These are phyloP conservation scores for Rosellinia necatrix DNA, from an alignment of 2,329 filamentous ascomycete genomes.

Conservation along the genomic window DNA sequence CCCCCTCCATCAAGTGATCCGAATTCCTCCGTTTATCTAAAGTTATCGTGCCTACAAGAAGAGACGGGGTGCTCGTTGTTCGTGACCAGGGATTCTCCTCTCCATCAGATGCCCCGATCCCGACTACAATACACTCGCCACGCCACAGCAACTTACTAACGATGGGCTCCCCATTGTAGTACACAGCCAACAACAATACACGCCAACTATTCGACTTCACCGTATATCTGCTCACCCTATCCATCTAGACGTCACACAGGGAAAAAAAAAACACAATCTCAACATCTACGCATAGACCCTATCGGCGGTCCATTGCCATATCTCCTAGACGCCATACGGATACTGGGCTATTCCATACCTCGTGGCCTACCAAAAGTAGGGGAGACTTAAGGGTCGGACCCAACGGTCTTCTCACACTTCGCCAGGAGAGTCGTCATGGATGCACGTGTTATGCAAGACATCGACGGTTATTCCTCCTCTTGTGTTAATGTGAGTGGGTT, in stretches of 20 bases:
- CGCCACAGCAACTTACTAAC: constrained; percentile 11
- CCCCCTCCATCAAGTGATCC: constrained; percentile 24
- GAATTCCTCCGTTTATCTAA: constrained; percentile 22
- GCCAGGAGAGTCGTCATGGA: constrained; percentile 42
- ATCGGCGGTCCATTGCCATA: constrained; percentile 9
- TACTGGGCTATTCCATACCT: constrained; percentile 2
- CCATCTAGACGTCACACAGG: not conserved
- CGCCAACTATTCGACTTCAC: not conserved
- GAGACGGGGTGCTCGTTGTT: constrained; percentile 19
- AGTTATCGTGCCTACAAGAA: constrained; percentile 27
- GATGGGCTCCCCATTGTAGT: constrained; percentile 8
- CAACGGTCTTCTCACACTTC: constrained; percentile 32
- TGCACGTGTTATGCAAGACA: constrained; percentile 44
- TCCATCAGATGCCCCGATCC: constrained; percentile 12
- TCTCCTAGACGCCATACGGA: constrained; percentile 11
- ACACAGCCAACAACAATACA: constrained; percentile 20
- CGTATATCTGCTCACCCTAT: not conserved
- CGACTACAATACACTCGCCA: constrained; percentile 11
- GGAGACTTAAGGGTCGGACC: constrained; percentile 29
- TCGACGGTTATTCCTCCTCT: constrained; percentile 41
- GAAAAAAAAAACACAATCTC: not conserved
- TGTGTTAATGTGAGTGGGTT: constrained; percentile 40
- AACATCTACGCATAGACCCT: constrained; percentile 4
- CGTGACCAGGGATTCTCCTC: constrained; percentile 16
- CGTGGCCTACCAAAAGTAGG: constrained; percentile 12